Percentiles rank a stretch among this genome's conserved stretches.
Evolutionary conservation across 2,329 filamentous ascomycete species (phyloP).

Genomic region (Xylariaceae sp.): DNA sequence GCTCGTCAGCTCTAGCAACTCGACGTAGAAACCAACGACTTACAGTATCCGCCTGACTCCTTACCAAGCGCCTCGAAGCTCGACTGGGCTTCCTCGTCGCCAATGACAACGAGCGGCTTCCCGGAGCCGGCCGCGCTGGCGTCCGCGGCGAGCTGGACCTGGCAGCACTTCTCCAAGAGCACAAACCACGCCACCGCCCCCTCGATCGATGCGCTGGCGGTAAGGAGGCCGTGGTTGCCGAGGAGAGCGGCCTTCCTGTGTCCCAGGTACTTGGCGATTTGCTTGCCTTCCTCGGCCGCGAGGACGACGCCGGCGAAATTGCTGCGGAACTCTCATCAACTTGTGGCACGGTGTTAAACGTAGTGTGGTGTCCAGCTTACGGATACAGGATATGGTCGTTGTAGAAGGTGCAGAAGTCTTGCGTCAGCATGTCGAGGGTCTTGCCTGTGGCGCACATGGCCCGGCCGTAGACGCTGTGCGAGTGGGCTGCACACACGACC

Average conservation of each 20-base stretch:
- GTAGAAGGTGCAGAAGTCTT: slow-evolving; percentile 59
- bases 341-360: no score
- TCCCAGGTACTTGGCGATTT: slow-evolving; percentile 44
- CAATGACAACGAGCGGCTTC: slow-evolving; percentile 60
- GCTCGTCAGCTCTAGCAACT: no score
- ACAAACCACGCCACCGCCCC: slow-evolving; percentile 51
- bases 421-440: slow-evolving; percentile 61
- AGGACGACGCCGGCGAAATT: slow-evolving; percentile 50
- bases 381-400: slow-evolving; percentile 41
- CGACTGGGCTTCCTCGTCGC: slow-evolving; percentile 62
- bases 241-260: slow-evolving; percentile 48
- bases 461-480: slow-evolving; percentile 48
- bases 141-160: slow-evolving; percentile 49
- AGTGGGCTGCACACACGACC: slow-evolving; percentile 51
- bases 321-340: no score
- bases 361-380: no score
- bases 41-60: slow-evolving; percentile 56
- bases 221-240: slow-evolving; percentile 52
- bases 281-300: slow-evolving; percentile 44
- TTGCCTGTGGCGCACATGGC: slow-evolving; percentile 60
- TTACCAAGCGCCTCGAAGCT: slow-evolving; percentile 64
- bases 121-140: slow-evolving; percentile 59
- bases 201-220: slow-evolving; percentile 46
- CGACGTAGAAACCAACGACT: no score
- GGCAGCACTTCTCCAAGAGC: slow-evolving; percentile 44